A percentile compares a stretch with the other conserved stretches of the same genome.
These are phyloP conservation scores for Aristolochia fimbriata DNA, from an alignment of 164 flowering plant genomes.

Conservation along the genomic window DNA sequence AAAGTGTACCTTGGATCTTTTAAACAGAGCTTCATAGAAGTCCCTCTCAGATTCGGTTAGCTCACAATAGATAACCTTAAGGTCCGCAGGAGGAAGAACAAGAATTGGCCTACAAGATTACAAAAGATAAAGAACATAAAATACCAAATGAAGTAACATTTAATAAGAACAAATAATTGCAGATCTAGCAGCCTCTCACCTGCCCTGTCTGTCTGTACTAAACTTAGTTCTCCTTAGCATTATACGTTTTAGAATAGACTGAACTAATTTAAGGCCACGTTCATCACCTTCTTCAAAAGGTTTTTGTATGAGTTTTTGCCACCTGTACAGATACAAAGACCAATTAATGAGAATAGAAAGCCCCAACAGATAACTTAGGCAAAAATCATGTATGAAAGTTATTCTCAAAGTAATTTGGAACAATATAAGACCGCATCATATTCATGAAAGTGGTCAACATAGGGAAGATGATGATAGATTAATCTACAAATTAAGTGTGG, in stretches of 20 bases:
- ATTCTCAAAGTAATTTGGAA: not conserved
- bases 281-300: conserved; percentile 98
- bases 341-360: not conserved
- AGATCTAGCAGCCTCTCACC: conserved; percentile 25
- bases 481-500: too few relatives aligned
- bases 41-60: conserved; percentile 82
- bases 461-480: too few relatives aligned
- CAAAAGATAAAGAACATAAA: conserved; percentile 11
- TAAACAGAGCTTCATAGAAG: conserved; percentile 87
- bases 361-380: not conserved
- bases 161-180: not conserved
- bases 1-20: conserved; percentile 75
- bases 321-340: conserved; percentile 32
- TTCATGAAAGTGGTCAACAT: too few relatives aligned
- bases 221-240: conserved; percentile 90
- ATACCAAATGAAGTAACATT: conserved; percentile 1
- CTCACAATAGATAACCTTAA: conserved; percentile 75
- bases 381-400: not conserved
- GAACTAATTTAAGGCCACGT: conserved; percentile 82
- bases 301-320: conserved; percentile 91
- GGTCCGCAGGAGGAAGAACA: conserved; percentile 86
- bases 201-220: conserved; percentile 75
- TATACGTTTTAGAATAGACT: conserved; percentile 74
- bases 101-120: conserved; percentile 61
- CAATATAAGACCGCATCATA: too few relatives aligned